Evolutionary conservation across 1,284 basidiomycete species (phyloP).

Genomic region (Boletus mariae): DNA sequence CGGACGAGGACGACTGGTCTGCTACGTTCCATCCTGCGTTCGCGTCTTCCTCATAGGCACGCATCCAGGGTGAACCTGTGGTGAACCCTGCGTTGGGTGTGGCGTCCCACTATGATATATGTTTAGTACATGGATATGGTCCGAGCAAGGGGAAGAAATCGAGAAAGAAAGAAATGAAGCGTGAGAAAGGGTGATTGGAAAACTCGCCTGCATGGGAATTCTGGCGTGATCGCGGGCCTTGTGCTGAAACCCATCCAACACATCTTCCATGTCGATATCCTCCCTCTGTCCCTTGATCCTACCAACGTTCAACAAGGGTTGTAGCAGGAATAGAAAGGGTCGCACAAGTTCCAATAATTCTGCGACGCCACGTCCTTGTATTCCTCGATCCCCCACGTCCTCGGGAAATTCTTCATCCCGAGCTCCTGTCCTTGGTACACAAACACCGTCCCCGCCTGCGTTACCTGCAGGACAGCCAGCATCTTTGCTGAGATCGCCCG

Average conservation of each 20-base stretch:
- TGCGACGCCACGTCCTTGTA: slow-evolving; percentile 64
- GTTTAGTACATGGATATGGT: slow-evolving; percentile 20
- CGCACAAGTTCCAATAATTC: slow-evolving; percentile 47
- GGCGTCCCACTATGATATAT: slow-evolving; percentile 2
- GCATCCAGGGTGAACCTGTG: slow-evolving; percentile 31
- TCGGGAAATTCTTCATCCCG: slow-evolving; percentile 65
- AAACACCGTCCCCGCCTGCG: slow-evolving; percentile 61
- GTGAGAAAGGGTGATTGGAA: background rate
- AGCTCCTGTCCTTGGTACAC: slow-evolving; percentile 76
- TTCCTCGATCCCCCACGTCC: slow-evolving; percentile 45
- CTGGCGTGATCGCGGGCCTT: slow-evolving; percentile 39
- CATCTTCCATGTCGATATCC: slow-evolving; percentile 46
- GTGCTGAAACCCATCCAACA: slow-evolving; percentile 47
- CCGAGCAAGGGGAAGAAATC: slow-evolving; percentile 47
- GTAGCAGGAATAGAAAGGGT: background rate
- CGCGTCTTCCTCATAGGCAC: background rate
- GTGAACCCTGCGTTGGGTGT: slow-evolving; percentile 62
- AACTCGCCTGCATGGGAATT: slow-evolving; percentile 41
- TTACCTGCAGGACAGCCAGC: slow-evolving; percentile 58
- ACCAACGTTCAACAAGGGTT: background rate
- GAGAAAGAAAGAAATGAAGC: background rate
- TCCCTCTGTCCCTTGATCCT: slow-evolving; percentile 42
- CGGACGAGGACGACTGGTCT: background rate
- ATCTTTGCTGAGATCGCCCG: slow-evolving; percentile 59
- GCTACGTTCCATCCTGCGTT: background rate